phyloP scores from a whole-genome alignment of 2,329 filamentous ascomycete genomes.

The Fusarium mangiferae region DNA sequence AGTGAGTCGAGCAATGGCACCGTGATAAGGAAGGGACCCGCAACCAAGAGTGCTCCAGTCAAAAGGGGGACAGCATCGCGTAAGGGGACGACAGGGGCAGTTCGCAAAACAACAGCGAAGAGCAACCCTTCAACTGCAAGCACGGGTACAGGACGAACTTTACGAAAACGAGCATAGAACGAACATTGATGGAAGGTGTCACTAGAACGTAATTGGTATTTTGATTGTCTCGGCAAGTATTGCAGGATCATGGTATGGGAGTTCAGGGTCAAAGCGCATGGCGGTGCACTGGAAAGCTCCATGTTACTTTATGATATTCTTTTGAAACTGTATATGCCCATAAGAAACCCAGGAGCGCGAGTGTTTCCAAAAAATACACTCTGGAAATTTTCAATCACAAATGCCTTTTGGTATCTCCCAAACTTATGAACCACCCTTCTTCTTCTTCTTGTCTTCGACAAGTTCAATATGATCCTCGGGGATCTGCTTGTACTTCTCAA shows the following conservation, averaged over 20 bases:
- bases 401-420: conserved; percentile 25
- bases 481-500: conserved; percentile 89
- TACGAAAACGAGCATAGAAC: conserved; percentile 63
- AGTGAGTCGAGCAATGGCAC: conserved; percentile 74
- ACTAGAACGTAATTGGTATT: not conserved
- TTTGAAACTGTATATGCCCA: conserved; percentile 25
- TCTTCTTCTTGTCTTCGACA: conserved; percentile 96
- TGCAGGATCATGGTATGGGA: conserved; percentile 23
- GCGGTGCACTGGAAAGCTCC: conserved; percentile 25
- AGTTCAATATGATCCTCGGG: conserved; percentile 95
- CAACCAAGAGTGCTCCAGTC: conserved; percentile 50
- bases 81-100: conserved; percentile 63
- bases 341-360: conserved; percentile 25
- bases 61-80: conserved; percentile 67
- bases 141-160: conserved; percentile 61
- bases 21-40: conserved; percentile 66
- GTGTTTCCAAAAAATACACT: conserved; percentile 29
- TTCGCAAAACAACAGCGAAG: conserved; percentile 50
- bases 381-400: conserved; percentile 33
- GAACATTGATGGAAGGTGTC: conserved; percentile 10
- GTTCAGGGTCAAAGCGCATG: conserved; percentile 27
- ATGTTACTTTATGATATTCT: conserved; percentile 16
- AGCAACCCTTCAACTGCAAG: conserved; percentile 50
- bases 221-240: conserved; percentile 14
- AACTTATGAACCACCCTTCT: conserved; percentile 49